Evolutionary conservation across 2,329 filamentous ascomycete species (phyloP), one percentile per base, ranked within the genome.

Genomic region (Aureobasidium sp.): DNA sequence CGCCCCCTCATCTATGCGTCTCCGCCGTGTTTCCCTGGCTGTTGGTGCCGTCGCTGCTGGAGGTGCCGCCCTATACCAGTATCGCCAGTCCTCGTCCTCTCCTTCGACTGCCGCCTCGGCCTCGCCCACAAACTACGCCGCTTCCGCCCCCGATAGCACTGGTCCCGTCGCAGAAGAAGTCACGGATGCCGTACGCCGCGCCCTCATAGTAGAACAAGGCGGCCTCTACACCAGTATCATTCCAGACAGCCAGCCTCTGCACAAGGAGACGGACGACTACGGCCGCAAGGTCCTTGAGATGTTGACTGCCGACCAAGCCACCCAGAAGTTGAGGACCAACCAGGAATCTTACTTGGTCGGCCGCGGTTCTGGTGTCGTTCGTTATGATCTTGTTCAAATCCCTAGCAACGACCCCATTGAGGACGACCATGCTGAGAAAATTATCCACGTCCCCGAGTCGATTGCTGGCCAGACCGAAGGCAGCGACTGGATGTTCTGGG

Each of bases 401-500:
- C 90, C 93, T 10, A 96, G 91, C 78, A 99, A 99, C 74, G 90
- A 96, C 69, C 94, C 94, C 0, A 99, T 99, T 63, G 94, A 99
- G 77, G 94, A 99, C 71, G 95, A 99, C 71, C 94, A 99, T 72
- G 90, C 92, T 58, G 94, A 99, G 78, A 96, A 96, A 81, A 97
- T 97, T 69, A 91, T 99, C 50, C 90, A 97, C 74, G 85, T 97
- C 9, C 88, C 90, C 5, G 81, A 82, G 59, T 80, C 78, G 54
- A 78, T 83, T 42, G 79, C 81, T 16, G 78, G 79, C 8, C 78
- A 82, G 69, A 76, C 82, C 71, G 66, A 80, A n/a, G 85, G 81
- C 63, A 90, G 84, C 64, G 95, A 99, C 75, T 99, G 94, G 94
- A 97, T 97, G 91, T 99, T 99, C 74, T 99, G 95, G 94, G 94